Evolutionary conservation across 164 flowering plant species (phyloP).

Genomic region (Piper betle): DNA sequence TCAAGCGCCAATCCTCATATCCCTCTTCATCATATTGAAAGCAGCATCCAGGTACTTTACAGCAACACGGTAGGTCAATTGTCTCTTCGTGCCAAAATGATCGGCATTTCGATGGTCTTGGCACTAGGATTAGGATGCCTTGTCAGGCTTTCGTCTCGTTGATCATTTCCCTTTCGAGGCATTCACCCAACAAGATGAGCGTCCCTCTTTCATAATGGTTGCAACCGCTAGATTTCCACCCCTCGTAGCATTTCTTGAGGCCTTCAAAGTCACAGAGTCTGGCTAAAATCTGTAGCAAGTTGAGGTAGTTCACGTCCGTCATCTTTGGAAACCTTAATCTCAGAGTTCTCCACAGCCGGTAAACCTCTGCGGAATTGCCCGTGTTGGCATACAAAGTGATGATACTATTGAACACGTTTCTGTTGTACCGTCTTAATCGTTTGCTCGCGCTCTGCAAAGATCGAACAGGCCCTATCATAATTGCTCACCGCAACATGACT

Average conservation of each 20-base stretch:
- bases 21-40: conserved; percentile 3
- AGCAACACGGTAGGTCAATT: conserved; percentile 14
- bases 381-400: conserved; percentile 20
- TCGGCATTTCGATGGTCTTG: conserved; percentile 14
- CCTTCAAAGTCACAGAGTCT: conserved; percentile 18
- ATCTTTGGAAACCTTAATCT: conserved; percentile 14
- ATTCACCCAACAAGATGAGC: conserved; percentile 19
- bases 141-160: conserved; percentile 15
- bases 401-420: conserved; percentile 12
- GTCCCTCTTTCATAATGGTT: conserved; percentile 21
- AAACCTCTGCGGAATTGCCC: conserved; percentile 16
- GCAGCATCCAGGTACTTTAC: conserved; percentile 19
- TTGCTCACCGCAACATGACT: conserved; percentile 19
- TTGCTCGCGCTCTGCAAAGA: conserved; percentile 21
- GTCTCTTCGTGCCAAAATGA: conserved; percentile 18
- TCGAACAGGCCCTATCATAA: conserved; percentile 18
- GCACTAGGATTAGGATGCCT: conserved; percentile 10
- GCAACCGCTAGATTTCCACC: conserved; percentile 26
- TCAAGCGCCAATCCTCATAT: conserved; percentile 10
- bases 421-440: conserved; percentile 7
- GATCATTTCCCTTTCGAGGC: conserved; percentile 21
- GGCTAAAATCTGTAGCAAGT: conserved; percentile 21
- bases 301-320: conserved; percentile 21
- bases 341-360: conserved; percentile 25
- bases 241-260: conserved; percentile 19